Evolutionary conservation across 805 yeast genomes (phyloP), one percentile per base, ranked within the genome.

Genomic region (Starmerella apis): DNA sequence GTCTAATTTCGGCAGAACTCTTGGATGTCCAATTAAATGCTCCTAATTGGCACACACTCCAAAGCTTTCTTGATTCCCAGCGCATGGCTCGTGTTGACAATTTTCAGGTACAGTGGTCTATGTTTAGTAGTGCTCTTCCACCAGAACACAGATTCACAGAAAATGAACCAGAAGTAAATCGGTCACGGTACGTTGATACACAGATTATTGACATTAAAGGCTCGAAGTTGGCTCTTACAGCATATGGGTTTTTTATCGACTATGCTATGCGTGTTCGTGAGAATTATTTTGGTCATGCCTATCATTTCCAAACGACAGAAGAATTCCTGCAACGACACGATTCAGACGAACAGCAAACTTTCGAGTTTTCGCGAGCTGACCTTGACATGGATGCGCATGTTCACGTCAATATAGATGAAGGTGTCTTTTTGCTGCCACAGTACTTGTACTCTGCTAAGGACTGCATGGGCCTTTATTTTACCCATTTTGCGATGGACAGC

Each of bases 31-130:
- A 76, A 0, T 63, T 88, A 2, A 82, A 80, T 50, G 78, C 92
- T 0, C 97, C 98, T 0, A 82, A 90, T 1, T 92, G 97, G 95
- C 94, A 86, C 61, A 88, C 97, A 0, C 68, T 79, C 23, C 76
- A 79, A 48, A 80, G 82, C 43, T 90, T 90, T 56, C 63, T 84
- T 68, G 73, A 74, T 43, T 66, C 74, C 11, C 76, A 74, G 18
- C 74, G 75, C 14, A 72, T 86, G 54, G 97, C 95, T 0, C 69
- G 79, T 53, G 78, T 87, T 0, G 68, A 74, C 24, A 74, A 80
- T 48, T 81, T 87, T 58, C 65, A 62, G 1, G 64, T 86, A 16
- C 65, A 65, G 1, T 94, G 96, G 0, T 73, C 80, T 0, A 85
- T 86, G 63, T 76, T 81, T 32, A 19, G 0, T 32, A 50, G 54